Base-by-base conservation (phyloP, 495 filamentous ascomycete genomes). In the Penicillium cataractarum region DNA sequence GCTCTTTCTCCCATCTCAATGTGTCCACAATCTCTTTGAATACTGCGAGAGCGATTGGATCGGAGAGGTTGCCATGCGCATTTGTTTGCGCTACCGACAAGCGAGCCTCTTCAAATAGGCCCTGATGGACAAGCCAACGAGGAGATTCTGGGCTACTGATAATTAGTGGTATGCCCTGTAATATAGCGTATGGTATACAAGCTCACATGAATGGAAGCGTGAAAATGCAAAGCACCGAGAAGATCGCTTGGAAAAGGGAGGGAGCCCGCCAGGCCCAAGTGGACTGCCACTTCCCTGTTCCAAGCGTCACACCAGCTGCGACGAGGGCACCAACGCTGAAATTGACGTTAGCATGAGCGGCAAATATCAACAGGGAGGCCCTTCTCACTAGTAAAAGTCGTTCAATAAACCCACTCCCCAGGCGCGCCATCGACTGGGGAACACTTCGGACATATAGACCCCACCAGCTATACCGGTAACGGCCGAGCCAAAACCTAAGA, bases 251-350 rank as follows among this genome's bases (percentile, higher is more conserved):
- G 62, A 86, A 67, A 3, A 86, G 69, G n/a, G 82, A 83, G 10
- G 83, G 83, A 9, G 82, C 65, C 53, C 84, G 74, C 84, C 84
- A 87, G 24, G 82, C 79, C 80, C 80, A 76, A 10, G 83, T 82
- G 44, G 71, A 81, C 48, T 73, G 59, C 74, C 78, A 73, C 58
- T 76, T 74, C 27, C 79, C 70, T 39, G 84, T 86, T 9, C 83
- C 82, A 33, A 83, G 78, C 12, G 79, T 78, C 44, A 85, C 64
- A 48, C 83, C 84, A 5, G 82, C 78, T 6, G 83, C 82, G 46
- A 85, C 72, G 8, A 83, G 60, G 2, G 77, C 76, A 0, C 80
- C 80, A 42, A 80, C 68, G 54, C 66, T 74, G 10, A 57, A 17
- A 50, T 8, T 26, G 24, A 32, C 40, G 10, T 54, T 35, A 31